Conservation (phyloP, 805 yeast genomes). For the Dipodascus geniculatus region DNA sequence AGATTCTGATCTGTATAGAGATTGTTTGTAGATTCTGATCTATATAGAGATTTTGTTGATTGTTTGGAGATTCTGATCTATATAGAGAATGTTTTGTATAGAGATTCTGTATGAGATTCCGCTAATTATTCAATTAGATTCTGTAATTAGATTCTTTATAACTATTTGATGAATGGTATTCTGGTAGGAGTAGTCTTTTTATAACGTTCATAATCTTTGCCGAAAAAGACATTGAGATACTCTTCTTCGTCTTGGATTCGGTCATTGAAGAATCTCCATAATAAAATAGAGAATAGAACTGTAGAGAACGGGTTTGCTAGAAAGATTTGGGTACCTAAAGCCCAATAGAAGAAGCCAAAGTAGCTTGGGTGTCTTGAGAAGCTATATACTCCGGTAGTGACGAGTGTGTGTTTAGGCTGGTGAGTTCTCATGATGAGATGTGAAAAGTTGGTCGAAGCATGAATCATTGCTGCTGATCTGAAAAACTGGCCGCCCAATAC, state of each 20-base stretch:
- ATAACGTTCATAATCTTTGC: slow-evolving; percentile 48
- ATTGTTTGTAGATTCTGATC: too few relatives aligned
- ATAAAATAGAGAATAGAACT: slow-evolving; percentile 39
- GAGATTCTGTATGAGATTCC: too few relatives aligned
- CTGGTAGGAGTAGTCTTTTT: slow-evolving; percentile 37
- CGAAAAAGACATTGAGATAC: slow-evolving; percentile 57
- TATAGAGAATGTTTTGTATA: too few relatives aligned
- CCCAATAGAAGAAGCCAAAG: slow-evolving; percentile 89
- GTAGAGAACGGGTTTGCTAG: slow-evolving; percentile 55
- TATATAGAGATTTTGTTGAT: too few relatives aligned
- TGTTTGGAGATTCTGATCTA: too few relatives aligned
- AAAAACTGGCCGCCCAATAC: slow-evolving; percentile 50
- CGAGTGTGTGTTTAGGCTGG: slow-evolving; percentile 46
- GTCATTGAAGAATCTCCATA: slow-evolving; percentile 55
- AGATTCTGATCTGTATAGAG: neutral
- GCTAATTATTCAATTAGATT: too few relatives aligned
- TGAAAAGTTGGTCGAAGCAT: slow-evolving; percentile 78
- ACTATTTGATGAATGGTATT: slow-evolving; percentile 68
- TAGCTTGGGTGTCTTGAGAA: slow-evolving; percentile 79
- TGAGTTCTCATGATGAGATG: slow-evolving; percentile 57
- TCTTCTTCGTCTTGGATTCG: slow-evolving; percentile 65
- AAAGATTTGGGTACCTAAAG: slow-evolving; percentile 68
- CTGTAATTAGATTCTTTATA: too few relatives aligned
- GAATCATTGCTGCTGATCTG: slow-evolving; percentile 72
- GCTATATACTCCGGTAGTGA: slow-evolving; percentile 63